phyloP scores from a whole-genome alignment of 306 rosid genomes.

The Dryas octopetala region DNA sequence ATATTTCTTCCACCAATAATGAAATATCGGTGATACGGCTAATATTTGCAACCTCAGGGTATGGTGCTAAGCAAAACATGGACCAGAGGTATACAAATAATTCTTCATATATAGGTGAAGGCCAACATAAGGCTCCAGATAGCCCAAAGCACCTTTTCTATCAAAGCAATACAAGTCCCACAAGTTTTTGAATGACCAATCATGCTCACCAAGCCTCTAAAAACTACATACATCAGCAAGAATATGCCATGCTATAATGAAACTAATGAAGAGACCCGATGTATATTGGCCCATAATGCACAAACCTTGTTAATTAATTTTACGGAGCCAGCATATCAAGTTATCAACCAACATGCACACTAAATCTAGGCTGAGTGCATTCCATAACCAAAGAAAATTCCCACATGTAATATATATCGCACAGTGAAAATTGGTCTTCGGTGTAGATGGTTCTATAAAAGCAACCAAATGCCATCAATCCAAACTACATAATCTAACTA shows the following conservation, averaged over 20 bases:
- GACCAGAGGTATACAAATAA: background rate
- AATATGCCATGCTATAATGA: background rate
- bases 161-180: background rate
- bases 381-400: background rate
- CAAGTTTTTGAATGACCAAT: background rate
- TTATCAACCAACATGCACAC: background rate
- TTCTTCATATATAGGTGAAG: background rate
- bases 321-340: background rate
- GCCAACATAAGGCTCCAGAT: background rate
- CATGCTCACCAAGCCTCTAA: background rate
- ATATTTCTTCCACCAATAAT: no score
- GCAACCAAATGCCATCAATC: background rate
- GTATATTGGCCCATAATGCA: background rate
- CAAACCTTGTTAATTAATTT: background rate
- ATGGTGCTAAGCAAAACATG: no score
- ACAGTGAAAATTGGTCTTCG: background rate
- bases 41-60: no score
- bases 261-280: background rate
- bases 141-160: background rate
- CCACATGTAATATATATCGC: background rate
- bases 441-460: background rate
- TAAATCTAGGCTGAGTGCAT: background rate
- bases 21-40: no score
- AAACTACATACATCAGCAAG: background rate
- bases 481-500: background rate